Evolutionary conservation across 2,329 filamentous ascomycete genomes (phyloP), one percentile per base, ranked within the genome.

Genomic region (Teratosphaeria viscida): DNA sequence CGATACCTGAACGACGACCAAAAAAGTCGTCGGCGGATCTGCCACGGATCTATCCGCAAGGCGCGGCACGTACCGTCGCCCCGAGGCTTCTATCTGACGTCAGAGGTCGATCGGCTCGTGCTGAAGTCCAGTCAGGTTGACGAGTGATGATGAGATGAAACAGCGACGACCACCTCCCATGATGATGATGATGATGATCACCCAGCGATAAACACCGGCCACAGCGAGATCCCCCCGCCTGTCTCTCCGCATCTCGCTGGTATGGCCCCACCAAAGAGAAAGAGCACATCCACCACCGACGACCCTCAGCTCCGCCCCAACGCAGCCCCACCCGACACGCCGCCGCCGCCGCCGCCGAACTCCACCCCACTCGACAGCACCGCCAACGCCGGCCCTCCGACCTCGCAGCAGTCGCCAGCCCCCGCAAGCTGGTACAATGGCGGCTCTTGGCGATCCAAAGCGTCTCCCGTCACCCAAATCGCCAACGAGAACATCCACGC

Each of bases 401-500:
- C 11, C 37, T 43, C 37, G 19, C 37, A 56, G 19, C 23, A 1
- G 34, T 39, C 60, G 19, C 19, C 59, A 3, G 47, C 57, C 10
- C 57, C 59, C 8, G 53, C 58, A 57, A 76, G 72, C 66, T 80
- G 78, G 77, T 76, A 78, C 54, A 72, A 72, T 47, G 73, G 75
- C 37, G 78, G 75, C 56, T 78, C 70, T 47, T 72, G 77, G 77
- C 71, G 73, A 6, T 71, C 73, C 29, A 80, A 80, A 67, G 75
- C 78, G 11, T 73, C 74, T 11, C 73, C 77, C 1, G 72, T 78
- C 8, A 76, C 77, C n/a, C 72, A 77, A 64, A 75, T 77, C 7
- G 75, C 75, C 8, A 72, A 71, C 29, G 77, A 80, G 64, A 79
- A 74, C 63, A 76, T 79, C 29, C 72, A 70, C 32, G 77, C 77